These are phyloP conservation scores for Moesziomyces sp. DNA, from an alignment of 1,284 basidiomycete genomes.

Conservation along the genomic window DNA sequence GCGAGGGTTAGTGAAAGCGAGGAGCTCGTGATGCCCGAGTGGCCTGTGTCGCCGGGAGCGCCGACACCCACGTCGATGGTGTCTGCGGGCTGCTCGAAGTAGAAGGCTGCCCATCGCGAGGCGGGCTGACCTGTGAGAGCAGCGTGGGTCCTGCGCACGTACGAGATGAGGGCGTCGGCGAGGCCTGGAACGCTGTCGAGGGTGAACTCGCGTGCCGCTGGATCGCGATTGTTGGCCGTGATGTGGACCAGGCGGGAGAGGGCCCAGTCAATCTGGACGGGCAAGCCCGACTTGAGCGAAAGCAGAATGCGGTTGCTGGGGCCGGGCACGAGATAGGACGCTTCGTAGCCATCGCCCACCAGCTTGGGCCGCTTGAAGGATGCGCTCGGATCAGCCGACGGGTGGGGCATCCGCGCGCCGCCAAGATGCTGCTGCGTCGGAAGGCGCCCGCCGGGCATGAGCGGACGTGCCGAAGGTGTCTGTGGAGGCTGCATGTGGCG, in stretches of 20 bases:
- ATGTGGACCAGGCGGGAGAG: constrained; percentile 50
- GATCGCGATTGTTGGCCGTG: constrained; percentile 32
- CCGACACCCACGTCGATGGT: constrained; percentile 50
- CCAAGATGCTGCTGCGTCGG: constrained; percentile 20
- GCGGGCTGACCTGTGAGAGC: constrained; percentile 48
- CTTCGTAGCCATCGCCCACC: constrained; percentile 39
- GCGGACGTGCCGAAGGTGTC: constrained; percentile 12
- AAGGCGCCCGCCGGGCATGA: constrained; percentile 5
- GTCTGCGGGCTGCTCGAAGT: constrained; percentile 50
- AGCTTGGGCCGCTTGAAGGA: constrained; percentile 38
- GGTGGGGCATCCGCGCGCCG: constrained; percentile 4
- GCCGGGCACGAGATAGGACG: constrained; percentile 50
- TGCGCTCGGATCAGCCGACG: constrained; percentile 6
- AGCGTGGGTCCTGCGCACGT: constrained; percentile 43
- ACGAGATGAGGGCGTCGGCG: constrained; percentile 53
- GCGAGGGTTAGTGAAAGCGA: not conserved
- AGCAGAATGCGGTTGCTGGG: constrained; percentile 61
- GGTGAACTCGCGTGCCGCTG: constrained; percentile 30
- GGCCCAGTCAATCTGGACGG: constrained; percentile 64
- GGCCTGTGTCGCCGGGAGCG: constrained; percentile 45
- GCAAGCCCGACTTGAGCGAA: constrained; percentile 61
- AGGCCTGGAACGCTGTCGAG: constrained; percentile 57
- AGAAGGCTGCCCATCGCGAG: constrained; percentile 45
- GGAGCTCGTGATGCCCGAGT: constrained; percentile 22
- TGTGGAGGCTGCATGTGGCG: constrained; percentile 29